phyloP scores from a whole-genome alignment of 2,329 filamentous ascomycete species.

The Scedosporium boydii region DNA sequence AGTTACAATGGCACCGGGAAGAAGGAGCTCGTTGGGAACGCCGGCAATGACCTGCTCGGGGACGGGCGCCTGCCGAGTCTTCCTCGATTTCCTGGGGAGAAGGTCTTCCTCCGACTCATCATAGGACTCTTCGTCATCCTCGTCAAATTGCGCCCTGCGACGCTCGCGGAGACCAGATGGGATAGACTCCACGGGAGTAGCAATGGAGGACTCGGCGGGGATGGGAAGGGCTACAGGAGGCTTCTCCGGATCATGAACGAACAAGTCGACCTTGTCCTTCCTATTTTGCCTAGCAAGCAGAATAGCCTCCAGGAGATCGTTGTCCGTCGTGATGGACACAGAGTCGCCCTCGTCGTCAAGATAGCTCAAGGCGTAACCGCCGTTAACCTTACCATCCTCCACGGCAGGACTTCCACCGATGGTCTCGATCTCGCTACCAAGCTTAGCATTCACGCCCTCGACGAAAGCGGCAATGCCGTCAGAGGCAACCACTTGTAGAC shows the following conservation, averaged over 20 bases:
- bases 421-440: conserved; percentile 71
- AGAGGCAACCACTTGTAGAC: conserved; percentile 73
- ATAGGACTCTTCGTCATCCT: conserved; percentile 43
- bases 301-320: conserved; percentile 86
- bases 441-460: conserved; percentile 67
- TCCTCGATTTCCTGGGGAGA: conserved; percentile 33
- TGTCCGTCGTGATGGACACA: conserved; percentile 92
- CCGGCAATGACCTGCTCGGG: conserved; percentile 78
- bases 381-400: conserved; percentile 68
- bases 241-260: conserved; percentile 87
- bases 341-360: conserved; percentile 95
- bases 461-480: conserved; percentile 77
- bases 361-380: conserved; percentile 89
- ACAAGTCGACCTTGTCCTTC: conserved; percentile 92
- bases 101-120: conserved; percentile 44
- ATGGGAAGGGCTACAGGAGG: conserved; percentile 63
- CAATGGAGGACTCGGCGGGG: conserved; percentile 30
- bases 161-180: conserved; percentile 38
- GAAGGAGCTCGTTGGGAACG: conserved; percentile 84
- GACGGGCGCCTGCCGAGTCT: conserved; percentile 28
- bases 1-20: conserved; percentile 92
- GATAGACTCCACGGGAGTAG: conserved; percentile 37
- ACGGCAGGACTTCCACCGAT: conserved; percentile 74
- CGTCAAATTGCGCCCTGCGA: conserved; percentile 30
- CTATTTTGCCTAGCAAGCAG: conserved; percentile 66